Conservation (phyloP, 768 basidiomycete genomes). For the Pisolithus marmoratus region DNA sequence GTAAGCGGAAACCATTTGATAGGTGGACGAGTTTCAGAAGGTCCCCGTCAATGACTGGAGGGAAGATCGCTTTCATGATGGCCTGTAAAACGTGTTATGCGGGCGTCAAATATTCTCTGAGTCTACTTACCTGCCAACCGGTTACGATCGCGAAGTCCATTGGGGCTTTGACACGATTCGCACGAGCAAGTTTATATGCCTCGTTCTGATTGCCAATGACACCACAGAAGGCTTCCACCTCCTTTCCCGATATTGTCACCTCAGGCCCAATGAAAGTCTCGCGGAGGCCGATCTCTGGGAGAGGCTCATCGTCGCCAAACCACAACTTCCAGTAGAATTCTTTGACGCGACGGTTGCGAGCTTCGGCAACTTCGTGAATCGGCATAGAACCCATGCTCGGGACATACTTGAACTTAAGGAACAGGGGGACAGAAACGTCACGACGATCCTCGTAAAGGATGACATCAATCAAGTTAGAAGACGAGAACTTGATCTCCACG, state of each 20-base stretch:
- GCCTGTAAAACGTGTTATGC: conserved; percentile 48
- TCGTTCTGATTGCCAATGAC: conserved; percentile 93
- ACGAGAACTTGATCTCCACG: conserved; percentile 61
- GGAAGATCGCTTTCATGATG: conserved; percentile 99
- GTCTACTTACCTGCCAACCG: conserved; percentile 84
- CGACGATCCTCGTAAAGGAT: conserved; percentile 81
- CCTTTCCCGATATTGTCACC: conserved; percentile 68
- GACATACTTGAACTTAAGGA: conserved; percentile 78
- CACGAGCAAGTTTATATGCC: conserved; percentile 77
- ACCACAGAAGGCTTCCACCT: conserved; percentile 84
- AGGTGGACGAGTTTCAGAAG: conserved; percentile 94
- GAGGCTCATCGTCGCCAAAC: conserved; percentile 80
- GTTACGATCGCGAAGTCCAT: conserved; percentile 99
- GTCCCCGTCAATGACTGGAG: conserved; percentile 85
- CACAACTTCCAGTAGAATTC: conserved; percentile 98
- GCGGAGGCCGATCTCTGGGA: conserved; percentile 75
- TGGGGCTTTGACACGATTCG: conserved; percentile 69
- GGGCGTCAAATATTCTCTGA: neutral
- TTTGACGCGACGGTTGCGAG: conserved; percentile 87
- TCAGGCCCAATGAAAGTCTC: conserved; percentile 85
- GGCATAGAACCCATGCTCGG: conserved; percentile 87
- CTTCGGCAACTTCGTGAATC: conserved; percentile 83
- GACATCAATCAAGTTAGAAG: conserved; percentile 56
- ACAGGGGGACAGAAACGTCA: conserved; percentile 70
- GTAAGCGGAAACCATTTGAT: conserved; percentile 91